Evolutionary conservation across 2,329 filamentous ascomycete genomes (phyloP).

Genomic region (Monilinia polystroma): DNA sequence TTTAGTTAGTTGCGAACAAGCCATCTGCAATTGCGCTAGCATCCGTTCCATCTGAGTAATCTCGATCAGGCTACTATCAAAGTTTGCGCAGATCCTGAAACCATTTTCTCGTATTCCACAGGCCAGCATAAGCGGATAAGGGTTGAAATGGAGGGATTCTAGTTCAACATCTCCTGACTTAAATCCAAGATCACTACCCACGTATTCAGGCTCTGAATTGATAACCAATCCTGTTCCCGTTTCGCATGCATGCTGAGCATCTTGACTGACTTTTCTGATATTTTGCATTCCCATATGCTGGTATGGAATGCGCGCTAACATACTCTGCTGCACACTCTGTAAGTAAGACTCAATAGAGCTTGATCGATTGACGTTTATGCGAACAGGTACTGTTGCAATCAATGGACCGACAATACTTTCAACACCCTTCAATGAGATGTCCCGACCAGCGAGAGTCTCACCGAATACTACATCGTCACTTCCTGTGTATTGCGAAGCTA

Average conservation of each 20-base stretch:
- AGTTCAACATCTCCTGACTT: constrained; percentile 40
- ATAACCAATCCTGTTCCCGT: constrained; percentile 15
- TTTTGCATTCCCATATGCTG: constrained; percentile 36
- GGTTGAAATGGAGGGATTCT: constrained; percentile 45
- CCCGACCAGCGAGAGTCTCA: constrained; percentile 47
- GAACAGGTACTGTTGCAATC: constrained; percentile 45
- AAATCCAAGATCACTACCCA: constrained; percentile 5
- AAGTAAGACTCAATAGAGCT: constrained; percentile 44
- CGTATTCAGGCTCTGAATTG: constrained; percentile 10
- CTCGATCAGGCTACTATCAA: constrained; percentile 43
- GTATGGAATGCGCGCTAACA: constrained; percentile 47
- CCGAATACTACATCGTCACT: constrained; percentile 46
- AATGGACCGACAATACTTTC: constrained; percentile 47
- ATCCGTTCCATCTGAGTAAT: constrained; percentile 43
- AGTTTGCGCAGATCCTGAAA: constrained; percentile 47
- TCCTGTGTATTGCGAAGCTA: constrained; percentile 43
- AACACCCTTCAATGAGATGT: constrained; percentile 43
- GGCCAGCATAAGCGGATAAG: constrained; percentile 51
- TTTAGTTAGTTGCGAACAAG: constrained; percentile 30
- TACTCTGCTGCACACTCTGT: constrained; percentile 47
- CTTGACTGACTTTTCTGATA: constrained; percentile 33
- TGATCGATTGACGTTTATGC: constrained; percentile 39
- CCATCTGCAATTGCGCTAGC: constrained; percentile 41
- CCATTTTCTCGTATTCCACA: constrained; percentile 46
- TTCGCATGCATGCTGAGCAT: constrained; percentile 42